Evolutionary conservation across 148 eudicot species (phyloP).

Genomic region (Pharnaceum exiguum): DNA sequence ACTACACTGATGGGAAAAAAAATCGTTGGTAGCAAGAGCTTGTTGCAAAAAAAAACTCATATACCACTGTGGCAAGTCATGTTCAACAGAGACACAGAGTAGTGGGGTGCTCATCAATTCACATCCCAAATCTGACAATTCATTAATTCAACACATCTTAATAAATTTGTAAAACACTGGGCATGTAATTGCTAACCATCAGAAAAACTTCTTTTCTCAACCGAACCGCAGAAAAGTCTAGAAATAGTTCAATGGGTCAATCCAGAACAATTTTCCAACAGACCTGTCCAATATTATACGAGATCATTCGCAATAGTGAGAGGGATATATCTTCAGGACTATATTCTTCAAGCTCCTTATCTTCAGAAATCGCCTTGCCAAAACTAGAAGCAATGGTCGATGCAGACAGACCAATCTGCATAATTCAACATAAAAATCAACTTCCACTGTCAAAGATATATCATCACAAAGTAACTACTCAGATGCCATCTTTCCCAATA

Average conservation of each 20-base stretch:
- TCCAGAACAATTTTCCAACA: slow-evolving; percentile 8
- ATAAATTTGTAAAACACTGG: no score
- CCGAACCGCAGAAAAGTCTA: no score
- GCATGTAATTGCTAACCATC: no score
- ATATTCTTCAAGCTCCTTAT: slow-evolving; percentile 82
- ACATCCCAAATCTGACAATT: no score
- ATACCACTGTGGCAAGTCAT: no score
- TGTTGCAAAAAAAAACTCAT: not conserved
- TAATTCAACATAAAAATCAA: not conserved
- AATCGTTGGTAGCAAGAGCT: no score
- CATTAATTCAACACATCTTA: no score
- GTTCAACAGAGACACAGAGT: no score
- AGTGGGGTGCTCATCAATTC: no score
- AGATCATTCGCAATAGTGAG: slow-evolving; percentile 96
- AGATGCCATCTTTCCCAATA: not conserved
- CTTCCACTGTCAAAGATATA: not conserved
- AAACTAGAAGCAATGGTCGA: slow-evolving; percentile 99
- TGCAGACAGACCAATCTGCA: slow-evolving; percentile 94
- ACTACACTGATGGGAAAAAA: no score
- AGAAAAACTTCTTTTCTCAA: no score
- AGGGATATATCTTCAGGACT: slow-evolving; percentile 97
- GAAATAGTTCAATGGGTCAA: no score
- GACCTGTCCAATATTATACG: slow-evolving; percentile 97
- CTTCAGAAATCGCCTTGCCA: slow-evolving; percentile 88
- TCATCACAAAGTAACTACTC: not conserved